Base-by-base conservation (phyloP, 2,329 filamentous ascomycete genomes). In the Triangularia setosa region DNA sequence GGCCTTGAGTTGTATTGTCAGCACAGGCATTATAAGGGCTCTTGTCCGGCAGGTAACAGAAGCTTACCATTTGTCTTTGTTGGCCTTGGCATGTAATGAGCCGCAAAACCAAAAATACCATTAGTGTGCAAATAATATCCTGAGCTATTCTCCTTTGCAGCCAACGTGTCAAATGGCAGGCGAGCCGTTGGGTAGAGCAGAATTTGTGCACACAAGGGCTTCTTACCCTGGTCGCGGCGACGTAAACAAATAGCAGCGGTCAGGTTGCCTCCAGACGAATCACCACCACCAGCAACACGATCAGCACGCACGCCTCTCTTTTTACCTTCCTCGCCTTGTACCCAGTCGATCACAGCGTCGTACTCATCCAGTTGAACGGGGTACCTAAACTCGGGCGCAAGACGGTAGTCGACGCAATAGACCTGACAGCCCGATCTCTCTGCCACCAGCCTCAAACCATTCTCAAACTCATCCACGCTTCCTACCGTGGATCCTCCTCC, bases 291-390 rank as follows among this genome's bases (percentile, higher is more conserved):
- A 4, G 55, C 28, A 1, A 68, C 44, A 3, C 61, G 64, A 12
- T 58, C 60, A 2, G 52, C 59, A 52, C 60, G 53, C 1, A 68
- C 64, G n/a, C 64, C 66, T 40, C 64, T 57, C 1, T 2, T 52
- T 12, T 4, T 58, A 7, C 57, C 35, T 14, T 52, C 62, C 2
- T 63, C 58, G 11, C 33, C 40, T 6, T 64, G 64, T 0, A 68
- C 35, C 64, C 64, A 68, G 58, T 68, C 64, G 11, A 68, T 64
- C 14, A 66, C 66, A 0, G 66, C 64, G 7, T 58, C 64, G 27
- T 66, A 68, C 54, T 68, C 66, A 21, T 68, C 62, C 18, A 68
- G 55, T 24, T 68, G 64, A 1, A 54, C 48, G 0, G 64, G 66
- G 14, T 68, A 63, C 2, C 61, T 58, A 24, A 65, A 68, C 21